Conservation (phyloP, 768 basidiomycete genomes). For the Termitomyces sp. region DNA sequence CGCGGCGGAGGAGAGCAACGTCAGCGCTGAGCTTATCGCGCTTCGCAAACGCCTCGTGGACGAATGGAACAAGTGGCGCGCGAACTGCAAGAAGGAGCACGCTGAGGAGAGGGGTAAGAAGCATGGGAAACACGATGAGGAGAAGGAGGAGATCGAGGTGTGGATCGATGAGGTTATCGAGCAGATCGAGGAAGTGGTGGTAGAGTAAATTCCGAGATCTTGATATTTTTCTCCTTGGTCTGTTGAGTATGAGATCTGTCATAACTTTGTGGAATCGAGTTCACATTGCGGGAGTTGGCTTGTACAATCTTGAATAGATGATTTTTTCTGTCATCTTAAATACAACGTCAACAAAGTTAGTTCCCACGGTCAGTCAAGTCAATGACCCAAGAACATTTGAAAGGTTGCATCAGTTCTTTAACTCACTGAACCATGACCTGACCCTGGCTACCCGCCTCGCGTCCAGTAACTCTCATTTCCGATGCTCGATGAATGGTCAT, state of each 20-base stretch:
- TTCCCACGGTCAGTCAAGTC: slow-evolving; percentile 7
- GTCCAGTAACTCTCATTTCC: background rate
- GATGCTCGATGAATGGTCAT: slow-evolving; percentile 29
- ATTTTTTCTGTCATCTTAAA: background rate
- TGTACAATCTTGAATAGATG: background rate
- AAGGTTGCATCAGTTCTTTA: background rate
- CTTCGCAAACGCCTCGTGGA: slow-evolving; percentile 88
- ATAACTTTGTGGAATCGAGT: background rate
- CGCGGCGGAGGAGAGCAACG: slow-evolving; percentile 89
- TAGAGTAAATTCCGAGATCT: slow-evolving; percentile 2
- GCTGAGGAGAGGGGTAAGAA: slow-evolving; percentile 9
- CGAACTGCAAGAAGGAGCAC: slow-evolving; percentile 38
- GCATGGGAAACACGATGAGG: slow-evolving; percentile 25
- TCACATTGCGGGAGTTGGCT: background rate
- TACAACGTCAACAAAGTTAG: background rate
- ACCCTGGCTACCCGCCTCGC: background rate
- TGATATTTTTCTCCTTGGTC: background rate
- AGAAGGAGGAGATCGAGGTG: slow-evolving; percentile 88
- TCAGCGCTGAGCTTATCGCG: slow-evolving; percentile 89
- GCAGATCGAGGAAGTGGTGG: slow-evolving; percentile 75
- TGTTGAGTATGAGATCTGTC: background rate
- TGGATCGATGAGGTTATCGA: slow-evolving; percentile 93
- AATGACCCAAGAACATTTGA: no score
- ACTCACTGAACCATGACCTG: slow-evolving; percentile 4
- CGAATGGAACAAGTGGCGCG: slow-evolving; percentile 99